phyloP scores from a whole-genome alignment of 768 basidiomycete genomes.

The Lactarius hengduanensis region DNA sequence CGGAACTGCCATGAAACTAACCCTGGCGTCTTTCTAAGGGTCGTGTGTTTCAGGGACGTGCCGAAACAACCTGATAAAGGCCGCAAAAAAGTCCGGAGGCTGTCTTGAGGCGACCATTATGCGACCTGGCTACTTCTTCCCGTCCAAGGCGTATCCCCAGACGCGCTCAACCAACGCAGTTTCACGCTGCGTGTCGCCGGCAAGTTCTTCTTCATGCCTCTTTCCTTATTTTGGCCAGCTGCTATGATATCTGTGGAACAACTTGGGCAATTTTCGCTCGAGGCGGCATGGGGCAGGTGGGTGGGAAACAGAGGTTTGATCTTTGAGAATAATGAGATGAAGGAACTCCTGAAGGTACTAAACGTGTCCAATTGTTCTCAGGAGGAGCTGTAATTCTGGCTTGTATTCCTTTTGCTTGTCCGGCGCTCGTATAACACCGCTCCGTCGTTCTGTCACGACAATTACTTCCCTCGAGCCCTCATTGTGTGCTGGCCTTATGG shows the following conservation, averaged over 20 bases:
- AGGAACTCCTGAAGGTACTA: conserved; percentile 10
- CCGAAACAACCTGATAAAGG: conserved; percentile 26
- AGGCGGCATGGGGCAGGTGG: conserved; percentile 24
- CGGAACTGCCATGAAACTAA: background rate
- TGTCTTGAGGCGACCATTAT: conserved; percentile 16
- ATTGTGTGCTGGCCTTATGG: background rate
- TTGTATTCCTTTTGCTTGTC: background rate
- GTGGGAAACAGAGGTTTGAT: conserved; percentile 13
- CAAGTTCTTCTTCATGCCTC: conserved; percentile 11
- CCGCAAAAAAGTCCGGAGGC: conserved; percentile 7
- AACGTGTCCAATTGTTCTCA: background rate
- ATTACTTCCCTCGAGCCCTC: background rate
- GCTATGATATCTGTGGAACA: conserved; percentile 13
- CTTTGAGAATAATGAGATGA: conserved; percentile 26
- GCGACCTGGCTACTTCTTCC: conserved; percentile 29
- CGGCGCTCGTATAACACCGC: background rate
- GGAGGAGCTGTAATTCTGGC: background rate
- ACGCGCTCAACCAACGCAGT: conserved; percentile 18
- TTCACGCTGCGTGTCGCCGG: conserved; percentile 6
- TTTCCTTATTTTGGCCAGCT: conserved; percentile 7
- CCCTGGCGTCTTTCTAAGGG: background rate
- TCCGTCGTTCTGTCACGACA: no score
- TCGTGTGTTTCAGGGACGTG: conserved; percentile 15
- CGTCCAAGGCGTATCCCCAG: conserved; percentile 19
- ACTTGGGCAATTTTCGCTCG: conserved; percentile 19